These are phyloP conservation scores for Tetrapisispora fleetii DNA, from an alignment of 805 yeast genomes.

Conservation along the genomic window DNA sequence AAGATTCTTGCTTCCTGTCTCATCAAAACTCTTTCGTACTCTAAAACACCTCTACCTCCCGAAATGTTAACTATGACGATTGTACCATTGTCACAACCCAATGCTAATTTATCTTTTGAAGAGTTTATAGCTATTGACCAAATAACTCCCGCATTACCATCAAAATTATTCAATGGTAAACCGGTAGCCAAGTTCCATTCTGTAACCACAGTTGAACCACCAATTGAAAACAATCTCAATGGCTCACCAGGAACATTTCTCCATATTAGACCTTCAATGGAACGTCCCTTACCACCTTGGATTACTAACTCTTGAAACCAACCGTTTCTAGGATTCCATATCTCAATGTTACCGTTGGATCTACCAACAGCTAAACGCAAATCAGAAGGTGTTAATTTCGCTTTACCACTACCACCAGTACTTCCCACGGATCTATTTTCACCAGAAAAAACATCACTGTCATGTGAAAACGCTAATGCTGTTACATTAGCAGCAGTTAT, in stretches of 20 bases:
- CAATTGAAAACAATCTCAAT: conserved; percentile 78
- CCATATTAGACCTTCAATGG: conserved; percentile 90
- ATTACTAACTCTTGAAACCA: conserved; percentile 74
- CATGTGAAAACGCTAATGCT: conserved; percentile 65
- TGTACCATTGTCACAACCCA: conserved; percentile 93
- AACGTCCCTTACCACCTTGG: conserved; percentile 71
- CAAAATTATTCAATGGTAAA: conserved; percentile 61
- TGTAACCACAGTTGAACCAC: conserved; percentile 83
- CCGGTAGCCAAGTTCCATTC: conserved; percentile 86
- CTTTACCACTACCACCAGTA: conserved; percentile 18
- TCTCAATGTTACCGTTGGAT: conserved; percentile 88
- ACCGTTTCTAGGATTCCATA: conserved; percentile 78
- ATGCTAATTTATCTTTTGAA: conserved; percentile 56
- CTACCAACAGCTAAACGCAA: conserved; percentile 84
- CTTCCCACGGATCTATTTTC: conserved; percentile 7
- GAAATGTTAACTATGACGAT: conserved; percentile 76
- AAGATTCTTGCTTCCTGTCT: conserved; percentile 78
- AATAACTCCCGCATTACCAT: conserved; percentile 86
- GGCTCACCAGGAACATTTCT: conserved; percentile 37
- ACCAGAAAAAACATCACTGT: conserved; percentile 25
- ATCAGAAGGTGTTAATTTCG: conserved; percentile 40
- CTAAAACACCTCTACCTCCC: conserved; percentile 78
- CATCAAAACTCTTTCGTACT: conserved; percentile 64
- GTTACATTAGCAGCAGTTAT: conserved; percentile 79
- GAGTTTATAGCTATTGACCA: conserved; percentile 76